Conservation (phyloP, 768 basidiomycete species). For the Pleurotus pulmonarius region DNA sequence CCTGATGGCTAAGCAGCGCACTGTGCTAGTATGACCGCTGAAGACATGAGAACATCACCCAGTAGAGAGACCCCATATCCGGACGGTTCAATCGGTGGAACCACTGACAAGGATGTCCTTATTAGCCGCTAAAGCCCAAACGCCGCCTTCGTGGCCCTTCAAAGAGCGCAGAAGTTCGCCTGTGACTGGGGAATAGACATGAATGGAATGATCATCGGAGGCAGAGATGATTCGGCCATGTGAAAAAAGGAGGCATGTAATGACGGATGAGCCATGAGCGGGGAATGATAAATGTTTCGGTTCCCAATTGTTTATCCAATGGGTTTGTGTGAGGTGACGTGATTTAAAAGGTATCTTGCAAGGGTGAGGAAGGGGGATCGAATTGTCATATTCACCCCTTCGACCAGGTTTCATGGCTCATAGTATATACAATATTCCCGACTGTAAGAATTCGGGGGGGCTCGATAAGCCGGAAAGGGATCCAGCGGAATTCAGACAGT, state of each 20-base stretch:
- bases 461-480: no score
- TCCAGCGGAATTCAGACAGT: no score
- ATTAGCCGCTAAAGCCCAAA: conserved; percentile 92
- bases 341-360: conserved; percentile 94
- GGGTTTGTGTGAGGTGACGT: conserved; percentile 71
- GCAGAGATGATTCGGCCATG: conserved; percentile 94
- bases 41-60: conserved; percentile 90
- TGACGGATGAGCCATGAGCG: conserved; percentile 86
- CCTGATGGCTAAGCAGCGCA: conserved; percentile 68
- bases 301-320: conserved; percentile 65
- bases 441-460: no score
- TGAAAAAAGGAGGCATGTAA: conserved; percentile 95
- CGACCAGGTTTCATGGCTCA: no score
- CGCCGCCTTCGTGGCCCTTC: conserved; percentile 95
- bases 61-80: conserved; percentile 83
- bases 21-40: conserved; percentile 94
- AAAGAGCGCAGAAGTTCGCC: no score
- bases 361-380: conserved; percentile 45
- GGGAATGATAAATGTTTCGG: conserved; percentile 81
- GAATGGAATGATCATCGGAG: conserved; percentile 95
- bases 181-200: conserved; percentile 86
- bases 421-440: no score
- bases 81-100: conserved; percentile 89
- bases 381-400: no score
- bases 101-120: conserved; percentile 89